Evolutionary conservation across 2,329 filamentous ascomycete genomes (phyloP), one percentile per base, ranked within the genome.

Genomic region (Blastomyces parvus): DNA sequence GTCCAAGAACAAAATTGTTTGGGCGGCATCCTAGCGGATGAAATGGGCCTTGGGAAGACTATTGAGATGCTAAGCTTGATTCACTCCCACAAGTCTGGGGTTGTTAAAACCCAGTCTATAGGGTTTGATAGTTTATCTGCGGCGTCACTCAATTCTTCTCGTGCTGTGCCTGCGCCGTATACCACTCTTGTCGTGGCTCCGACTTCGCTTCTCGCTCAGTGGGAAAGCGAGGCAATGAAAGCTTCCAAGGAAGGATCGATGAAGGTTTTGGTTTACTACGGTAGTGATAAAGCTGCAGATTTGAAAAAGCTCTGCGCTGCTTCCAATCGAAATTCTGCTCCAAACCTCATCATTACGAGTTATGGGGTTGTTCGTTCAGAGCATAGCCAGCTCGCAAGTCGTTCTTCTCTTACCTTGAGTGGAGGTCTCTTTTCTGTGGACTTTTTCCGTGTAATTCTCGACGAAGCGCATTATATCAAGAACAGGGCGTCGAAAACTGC

Each of bases 1-100:
- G 84, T 86, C 2, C 94, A 99, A 72, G 91, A 97, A 70, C 94
- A 97, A 72, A 90, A 95, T 72, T 99, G 94, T 68, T 80, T 96
- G 0, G 94, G 94, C 55, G 94, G 94, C 6, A 90, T 99, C 63
- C 79, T 99, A 52, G 94, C 94, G 9, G 94, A 99, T 70, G 83
- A 97, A 76, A 99, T 99, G 94, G 94, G 94, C 57, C 81, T 99
- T 1, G 94, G 94, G 42, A 99, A 99, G 79, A 99, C 94, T 0
- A 97, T 99, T 61, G 93, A 99, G 72, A 97, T 99, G 91, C 84
- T 99, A 66, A 94, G 91, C 76, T 79, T 99, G 59, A 84, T 99
- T 5, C 94, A 99, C 73, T 85, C 90, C 0, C 90, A 97, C 73
- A 86, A 84, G 66, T 87, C 86, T 3, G 81, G 87, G 27, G 72